These are phyloP conservation scores for Petrea volubilis DNA, from an alignment of 257 asterid species.

Conservation along the genomic window DNA sequence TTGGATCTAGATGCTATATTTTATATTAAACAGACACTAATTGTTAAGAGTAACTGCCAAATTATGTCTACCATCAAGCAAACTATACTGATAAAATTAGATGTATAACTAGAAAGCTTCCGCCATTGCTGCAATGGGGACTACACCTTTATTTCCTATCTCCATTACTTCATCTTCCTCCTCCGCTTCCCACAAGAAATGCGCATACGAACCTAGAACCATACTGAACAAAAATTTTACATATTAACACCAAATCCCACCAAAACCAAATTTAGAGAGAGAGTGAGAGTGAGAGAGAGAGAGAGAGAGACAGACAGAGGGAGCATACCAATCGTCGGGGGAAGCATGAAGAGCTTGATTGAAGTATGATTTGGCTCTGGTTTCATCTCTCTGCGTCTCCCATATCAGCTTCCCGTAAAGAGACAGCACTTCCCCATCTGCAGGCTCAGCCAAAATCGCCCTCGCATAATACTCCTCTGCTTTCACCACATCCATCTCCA, in stretches of 20 bases:
- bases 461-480: constrained; percentile 76
- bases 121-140: constrained; percentile 8
- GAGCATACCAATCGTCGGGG: constrained; percentile 58
- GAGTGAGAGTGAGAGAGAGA: too few species aligned
- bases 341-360: constrained; percentile 64
- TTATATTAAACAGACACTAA: not conserved
- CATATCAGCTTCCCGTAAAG: constrained; percentile 66
- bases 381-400: constrained; percentile 59
- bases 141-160: not conserved
- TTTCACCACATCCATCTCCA: constrained; percentile 57
- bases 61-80: not conserved
- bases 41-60: not conserved
- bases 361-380: constrained; percentile 64
- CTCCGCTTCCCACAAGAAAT: constrained; percentile 72
- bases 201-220: constrained; percentile 74
- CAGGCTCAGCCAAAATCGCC: constrained; percentile 70
- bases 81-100: not conserved
- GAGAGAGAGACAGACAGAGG: not conserved
- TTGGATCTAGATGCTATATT: too few species aligned
- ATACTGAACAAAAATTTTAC: too few species aligned
- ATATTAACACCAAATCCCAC: too few species aligned
- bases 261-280: not conserved
- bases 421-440: constrained; percentile 69
- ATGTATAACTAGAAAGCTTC: constrained; percentile 22
- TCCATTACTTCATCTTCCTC: constrained; percentile 26